Evolutionary conservation across 768 basidiomycete species (phyloP), one percentile per base, ranked within the genome.

Genomic region (Serendipita vermifera): DNA sequence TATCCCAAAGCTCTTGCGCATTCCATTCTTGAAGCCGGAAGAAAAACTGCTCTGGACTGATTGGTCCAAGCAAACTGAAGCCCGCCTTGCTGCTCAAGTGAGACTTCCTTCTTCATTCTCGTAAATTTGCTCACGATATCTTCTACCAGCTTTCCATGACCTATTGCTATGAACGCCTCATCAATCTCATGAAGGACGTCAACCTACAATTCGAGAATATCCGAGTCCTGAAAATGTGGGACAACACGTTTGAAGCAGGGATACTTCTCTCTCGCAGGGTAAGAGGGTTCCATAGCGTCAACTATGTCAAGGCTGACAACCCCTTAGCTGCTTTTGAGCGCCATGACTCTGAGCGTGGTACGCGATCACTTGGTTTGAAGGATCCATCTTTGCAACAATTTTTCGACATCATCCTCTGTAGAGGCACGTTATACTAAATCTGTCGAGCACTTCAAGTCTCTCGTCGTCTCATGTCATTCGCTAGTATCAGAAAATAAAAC

Each of bases 171-270:
- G 46, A 51, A n/a, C 46, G 46, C 15, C 27, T 51, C 5, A 51
- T 51, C 5, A 51, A 17, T 5, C 46, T 51, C 5, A 51, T 51
- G 46, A 51, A 51, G n/a, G 46, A 51, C 27, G 46, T 29, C 24
- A 51, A 51, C 31, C 46, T 51, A 7, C 46, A 51, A n/a, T 51
- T 26, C 27, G 46, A 51, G 27, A 51, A 51, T 29, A 20, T 51
- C 22, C n/a, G 24, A 15, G 3, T 29, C 3, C n/a, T 51, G 6
- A 20, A 51, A n/a, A 22, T 51, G 22, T 29, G 31, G 9, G 46
- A 51, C 22, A 51, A 51, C 27, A 29, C 31, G 20, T 29, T 51
- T 3, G 46, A 51, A 26, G 46, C 46, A n/a, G 46, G 22, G 20
- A 6, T 51, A 15, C 22, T 51, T 15, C 31, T 51, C 22, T 51